phyloP scores from a whole-genome alignment of 306 rosid species.

The Prunus salicina region DNA sequence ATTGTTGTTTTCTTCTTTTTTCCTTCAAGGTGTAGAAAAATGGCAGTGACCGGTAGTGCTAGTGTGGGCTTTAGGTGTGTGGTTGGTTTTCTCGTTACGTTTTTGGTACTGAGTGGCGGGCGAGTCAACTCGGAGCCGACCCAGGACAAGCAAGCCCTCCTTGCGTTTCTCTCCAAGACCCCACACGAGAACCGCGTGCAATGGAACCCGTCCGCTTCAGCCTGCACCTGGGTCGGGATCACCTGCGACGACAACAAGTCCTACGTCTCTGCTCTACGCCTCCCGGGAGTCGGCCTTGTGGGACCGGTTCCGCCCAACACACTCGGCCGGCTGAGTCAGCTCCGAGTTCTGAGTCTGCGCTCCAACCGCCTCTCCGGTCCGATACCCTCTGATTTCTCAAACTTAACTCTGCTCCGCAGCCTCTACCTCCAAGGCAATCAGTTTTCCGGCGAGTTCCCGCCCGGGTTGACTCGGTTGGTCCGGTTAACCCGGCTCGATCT shows the following conservation, averaged over 20 bases:
- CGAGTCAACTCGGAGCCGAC: slow-evolving; percentile 64
- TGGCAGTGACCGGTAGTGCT: slow-evolving; percentile 25
- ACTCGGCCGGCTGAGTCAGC: slow-evolving; percentile 51
- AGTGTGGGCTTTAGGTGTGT: neutral
- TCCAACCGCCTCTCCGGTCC: slow-evolving; percentile 63
- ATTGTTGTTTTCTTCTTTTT: slow-evolving; percentile 13
- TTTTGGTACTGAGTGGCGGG: slow-evolving; percentile 21
- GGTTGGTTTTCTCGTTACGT: slow-evolving; percentile 13
- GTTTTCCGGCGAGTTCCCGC: slow-evolving; percentile 62
- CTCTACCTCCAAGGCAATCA: slow-evolving; percentile 64
- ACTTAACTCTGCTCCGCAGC: slow-evolving; percentile 56
- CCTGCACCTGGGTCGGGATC: slow-evolving; percentile 86
- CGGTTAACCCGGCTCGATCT: slow-evolving; percentile 75
- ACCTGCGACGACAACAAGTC: slow-evolving; percentile 47
- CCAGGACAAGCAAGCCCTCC: slow-evolving; percentile 85
- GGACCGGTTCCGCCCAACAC: slow-evolving; percentile 70
- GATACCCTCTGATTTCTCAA: slow-evolving; percentile 79
- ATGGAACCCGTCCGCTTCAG: slow-evolving; percentile 78
- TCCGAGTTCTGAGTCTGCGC: slow-evolving; percentile 84
- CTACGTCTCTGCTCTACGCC: slow-evolving; percentile 53
- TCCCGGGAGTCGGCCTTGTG: slow-evolving; percentile 81
- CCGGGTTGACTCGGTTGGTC: slow-evolving; percentile 40
- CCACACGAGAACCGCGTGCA: slow-evolving; percentile 68
- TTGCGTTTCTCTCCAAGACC: slow-evolving; percentile 54
- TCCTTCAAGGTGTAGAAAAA: slow-evolving; percentile 7